Conservation (phyloP, 2,329 filamentous ascomycete species). For the Colletotrichum nymphaeae region DNA sequence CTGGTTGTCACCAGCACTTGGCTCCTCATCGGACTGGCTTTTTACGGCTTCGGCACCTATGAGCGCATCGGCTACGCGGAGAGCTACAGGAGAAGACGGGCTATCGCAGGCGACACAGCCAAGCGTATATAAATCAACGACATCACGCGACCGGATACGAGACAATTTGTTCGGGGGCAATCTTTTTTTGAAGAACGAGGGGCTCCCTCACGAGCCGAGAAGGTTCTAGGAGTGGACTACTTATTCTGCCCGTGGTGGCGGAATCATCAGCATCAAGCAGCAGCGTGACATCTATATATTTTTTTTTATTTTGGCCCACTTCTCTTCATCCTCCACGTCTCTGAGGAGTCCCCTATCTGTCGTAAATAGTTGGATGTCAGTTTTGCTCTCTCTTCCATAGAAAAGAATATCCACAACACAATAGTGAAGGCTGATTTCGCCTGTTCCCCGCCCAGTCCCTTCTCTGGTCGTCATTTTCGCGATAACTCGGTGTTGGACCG, state of each 20-base stretch:
- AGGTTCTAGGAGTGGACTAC: conserved; percentile 10
- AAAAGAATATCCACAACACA: conserved; percentile 13
- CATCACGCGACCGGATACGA: neutral
- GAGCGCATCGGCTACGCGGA: conserved; percentile 75
- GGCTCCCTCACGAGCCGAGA: neutral
- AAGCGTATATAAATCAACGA: conserved; percentile 31
- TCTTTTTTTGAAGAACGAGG: neutral
- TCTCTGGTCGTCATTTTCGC: neutral
- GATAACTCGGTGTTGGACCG: neutral
- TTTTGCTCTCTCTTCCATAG: conserved; percentile 7
- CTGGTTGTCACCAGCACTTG: conserved; percentile 74
- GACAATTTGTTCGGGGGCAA: neutral
- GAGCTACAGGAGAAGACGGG: conserved; percentile 66
- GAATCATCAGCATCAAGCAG: conserved; percentile 35
- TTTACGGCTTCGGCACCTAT: conserved; percentile 73
- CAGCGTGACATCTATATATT: conserved; percentile 24
- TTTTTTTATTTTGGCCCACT: conserved; percentile 10
- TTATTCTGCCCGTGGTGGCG: conserved; percentile 1
- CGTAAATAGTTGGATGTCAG: conserved; percentile 34
- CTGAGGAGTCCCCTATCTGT: neutral
- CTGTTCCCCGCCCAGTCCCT: neutral
- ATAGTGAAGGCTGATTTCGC: conserved; percentile 2
- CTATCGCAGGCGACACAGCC: conserved; percentile 50
- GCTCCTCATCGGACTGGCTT: conserved; percentile 65
- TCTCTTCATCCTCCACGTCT: neutral